Conservation (phyloP, 1,139 yeast genomes). For the Pichia sp. region DNA sequence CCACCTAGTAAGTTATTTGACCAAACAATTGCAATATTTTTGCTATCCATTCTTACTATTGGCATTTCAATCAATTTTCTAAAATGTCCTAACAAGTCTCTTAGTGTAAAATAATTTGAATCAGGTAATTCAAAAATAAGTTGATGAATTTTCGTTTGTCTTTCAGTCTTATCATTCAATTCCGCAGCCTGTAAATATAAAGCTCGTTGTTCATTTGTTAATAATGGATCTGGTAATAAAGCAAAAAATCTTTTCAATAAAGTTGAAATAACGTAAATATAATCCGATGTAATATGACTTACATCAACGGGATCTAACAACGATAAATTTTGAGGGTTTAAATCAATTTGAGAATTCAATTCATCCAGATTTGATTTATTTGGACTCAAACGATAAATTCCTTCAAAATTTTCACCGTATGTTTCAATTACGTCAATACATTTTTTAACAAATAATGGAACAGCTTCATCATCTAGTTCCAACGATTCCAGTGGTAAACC, state of each 20-base stretch:
- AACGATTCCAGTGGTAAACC: constrained; percentile 77
- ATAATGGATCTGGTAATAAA: constrained; percentile 62
- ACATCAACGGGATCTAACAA: constrained; percentile 44
- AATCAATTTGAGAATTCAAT: constrained; percentile 65
- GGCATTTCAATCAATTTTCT: constrained; percentile 31
- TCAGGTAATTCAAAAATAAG: constrained; percentile 87
- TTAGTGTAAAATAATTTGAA: constrained; percentile 86
- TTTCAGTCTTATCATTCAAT: constrained; percentile 49
- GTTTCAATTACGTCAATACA: constrained; percentile 83
- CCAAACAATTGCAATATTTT: constrained; percentile 83
- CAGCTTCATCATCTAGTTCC: constrained; percentile 81
- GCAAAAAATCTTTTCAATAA: constrained; percentile 61
- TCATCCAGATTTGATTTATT: constrained; percentile 69
- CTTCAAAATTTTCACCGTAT: constrained; percentile 79
- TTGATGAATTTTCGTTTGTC: constrained; percentile 75
- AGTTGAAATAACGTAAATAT: constrained; percentile 68
- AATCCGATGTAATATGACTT: constrained; percentile 51
- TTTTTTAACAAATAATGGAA: constrained; percentile 83
- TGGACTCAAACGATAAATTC: constrained; percentile 83
- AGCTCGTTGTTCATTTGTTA: constrained; percentile 51
- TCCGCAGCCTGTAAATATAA: constrained; percentile 70
- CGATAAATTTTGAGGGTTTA: constrained; percentile 64
- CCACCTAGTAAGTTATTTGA: constrained; percentile 74
- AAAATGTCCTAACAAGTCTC: constrained; percentile 79
- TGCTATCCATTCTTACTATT: constrained; percentile 75